Evolutionary conservation across 1,139 yeast species (phyloP).

Genomic region (Taiozyma sp.): DNA sequence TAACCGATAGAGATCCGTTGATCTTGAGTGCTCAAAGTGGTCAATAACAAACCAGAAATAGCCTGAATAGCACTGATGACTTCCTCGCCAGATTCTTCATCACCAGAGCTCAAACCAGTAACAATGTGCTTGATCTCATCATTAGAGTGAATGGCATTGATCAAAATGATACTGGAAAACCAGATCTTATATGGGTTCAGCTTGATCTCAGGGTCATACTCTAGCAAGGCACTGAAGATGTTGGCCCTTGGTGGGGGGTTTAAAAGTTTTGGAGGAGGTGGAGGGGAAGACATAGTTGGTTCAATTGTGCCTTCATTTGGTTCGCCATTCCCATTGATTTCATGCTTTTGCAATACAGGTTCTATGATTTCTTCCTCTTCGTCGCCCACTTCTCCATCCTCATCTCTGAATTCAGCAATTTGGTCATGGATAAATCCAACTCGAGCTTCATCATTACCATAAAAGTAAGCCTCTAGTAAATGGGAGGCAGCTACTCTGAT

Average conservation of each 20-base stretch:
- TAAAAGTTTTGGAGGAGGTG: not conserved
- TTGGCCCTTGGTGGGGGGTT: slow-evolving; percentile 33
- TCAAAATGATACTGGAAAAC: slow-evolving; percentile 71
- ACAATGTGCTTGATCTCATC: slow-evolving; percentile 38
- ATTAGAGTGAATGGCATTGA: slow-evolving; percentile 56
- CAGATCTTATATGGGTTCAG: slow-evolving; percentile 84
- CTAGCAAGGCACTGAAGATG: slow-evolving; percentile 63
- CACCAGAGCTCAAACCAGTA: slow-evolving; percentile 58
- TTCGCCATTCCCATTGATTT: not conserved
- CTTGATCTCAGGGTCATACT: slow-evolving; percentile 69
- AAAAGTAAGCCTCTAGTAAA: slow-evolving; percentile 63
- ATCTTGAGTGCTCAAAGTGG: slow-evolving; percentile 59
- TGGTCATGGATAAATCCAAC: slow-evolving; percentile 53
- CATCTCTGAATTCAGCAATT: slow-evolving; percentile 4
- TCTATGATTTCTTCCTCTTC: not conserved
- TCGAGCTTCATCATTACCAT: slow-evolving; percentile 59
- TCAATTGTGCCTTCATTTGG: no score
- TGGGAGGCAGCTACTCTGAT: slow-evolving; percentile 66
- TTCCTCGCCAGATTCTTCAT: slow-evolving; percentile 65
- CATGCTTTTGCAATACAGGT: not conserved
- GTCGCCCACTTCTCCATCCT: slow-evolving; percentile 1
- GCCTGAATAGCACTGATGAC: slow-evolving; percentile 73
- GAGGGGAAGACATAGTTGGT: not conserved
- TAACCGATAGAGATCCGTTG: slow-evolving; percentile 78
- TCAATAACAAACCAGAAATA: slow-evolving; percentile 65